Percentiles rank a stretch among this genome's conserved stretches.
These are phyloP conservation scores for Erysimum pusillum DNA, from an alignment of 441 rosid species.

Conservation along the genomic window DNA sequence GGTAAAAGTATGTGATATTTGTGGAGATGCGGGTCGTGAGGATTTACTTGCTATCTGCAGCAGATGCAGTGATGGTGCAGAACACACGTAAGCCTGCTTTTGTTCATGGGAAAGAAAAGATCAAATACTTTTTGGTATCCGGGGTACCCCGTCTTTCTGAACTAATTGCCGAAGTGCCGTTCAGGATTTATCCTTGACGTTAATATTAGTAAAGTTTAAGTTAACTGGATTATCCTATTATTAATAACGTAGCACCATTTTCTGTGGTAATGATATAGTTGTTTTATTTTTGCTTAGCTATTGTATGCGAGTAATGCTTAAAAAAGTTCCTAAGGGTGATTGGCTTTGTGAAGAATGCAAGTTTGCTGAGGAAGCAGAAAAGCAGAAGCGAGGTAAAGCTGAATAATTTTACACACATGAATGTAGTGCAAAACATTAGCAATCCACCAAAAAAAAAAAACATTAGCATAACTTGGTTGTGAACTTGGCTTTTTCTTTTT, in stretches of 20 bases:
- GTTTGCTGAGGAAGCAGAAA: slow-evolving; percentile 69
- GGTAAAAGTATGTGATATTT: slow-evolving; percentile 99
- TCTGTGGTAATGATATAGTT: slow-evolving; percentile 28
- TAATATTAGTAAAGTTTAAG: slow-evolving; percentile 28
- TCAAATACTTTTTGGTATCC: slow-evolving; percentile 18
- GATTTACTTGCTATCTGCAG: slow-evolving; percentile 95
- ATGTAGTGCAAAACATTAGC: slow-evolving; percentile 31
- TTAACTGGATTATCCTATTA: slow-evolving; percentile 15
- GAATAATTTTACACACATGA: slow-evolving; percentile 35
- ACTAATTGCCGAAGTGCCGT: slow-evolving; percentile 8
- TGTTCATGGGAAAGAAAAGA: slow-evolving; percentile 5
- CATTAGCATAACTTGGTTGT: slow-evolving; percentile 12
- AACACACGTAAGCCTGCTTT: slow-evolving; percentile 83
- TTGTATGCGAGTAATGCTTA: slow-evolving; percentile 95
- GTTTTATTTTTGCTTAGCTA: slow-evolving; percentile 62
- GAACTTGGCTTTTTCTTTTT: slow-evolving; percentile 30
- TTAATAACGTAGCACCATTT: slow-evolving; percentile 20
- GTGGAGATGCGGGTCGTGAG: slow-evolving; percentile 99
- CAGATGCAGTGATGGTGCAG: slow-evolving; percentile 98
- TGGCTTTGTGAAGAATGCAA: slow-evolving; percentile 99
- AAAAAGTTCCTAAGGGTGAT: slow-evolving; percentile 81
- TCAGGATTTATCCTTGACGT: slow-evolving; percentile 22
- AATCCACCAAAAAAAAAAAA: too few relatives aligned
- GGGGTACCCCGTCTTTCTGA: slow-evolving; percentile 18
- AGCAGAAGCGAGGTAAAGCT: slow-evolving; percentile 67